Conservation (phyloP, 768 basidiomycete genomes). For the Plicaturopsis crispa region DNA sequence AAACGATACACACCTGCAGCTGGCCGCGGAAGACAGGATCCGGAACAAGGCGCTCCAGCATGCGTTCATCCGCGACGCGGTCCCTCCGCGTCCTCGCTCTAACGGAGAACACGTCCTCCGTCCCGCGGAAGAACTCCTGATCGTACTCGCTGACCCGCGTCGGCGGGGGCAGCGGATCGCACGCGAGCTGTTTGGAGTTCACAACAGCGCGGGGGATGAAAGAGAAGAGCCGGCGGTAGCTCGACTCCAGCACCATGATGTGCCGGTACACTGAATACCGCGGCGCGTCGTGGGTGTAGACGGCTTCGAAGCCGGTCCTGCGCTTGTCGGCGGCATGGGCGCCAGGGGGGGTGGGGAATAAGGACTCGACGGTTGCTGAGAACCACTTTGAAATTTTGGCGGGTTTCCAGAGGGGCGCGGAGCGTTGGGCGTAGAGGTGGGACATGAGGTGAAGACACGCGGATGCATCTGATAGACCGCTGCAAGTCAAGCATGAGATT, state of each 20-base stretch:
- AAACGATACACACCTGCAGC: constrained; percentile 33
- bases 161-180: constrained; percentile 81
- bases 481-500: no score
- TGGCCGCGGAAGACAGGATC: constrained; percentile 51
- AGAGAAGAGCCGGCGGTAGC: constrained; percentile 50
- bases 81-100: constrained; percentile 32
- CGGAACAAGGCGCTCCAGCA: constrained; percentile 49
- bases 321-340: constrained; percentile 27
- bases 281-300: constrained; percentile 33
- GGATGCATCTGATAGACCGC: constrained; percentile 28
- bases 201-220: constrained; percentile 63
- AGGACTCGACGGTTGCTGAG: constrained; percentile 37
- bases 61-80: constrained; percentile 38
- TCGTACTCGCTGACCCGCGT: constrained; percentile 57
- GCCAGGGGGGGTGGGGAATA: constrained; percentile 31
- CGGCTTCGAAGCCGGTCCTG: constrained; percentile 22
- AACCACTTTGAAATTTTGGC: constrained; percentile 62
- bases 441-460: constrained; percentile 71
- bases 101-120: constrained; percentile 41
- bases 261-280: constrained; percentile 65
- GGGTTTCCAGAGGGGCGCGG: constrained; percentile 77
- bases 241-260: constrained; percentile 62
- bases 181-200: constrained; percentile 53
- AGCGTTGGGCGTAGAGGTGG: constrained; percentile 81
- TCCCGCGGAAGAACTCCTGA: constrained; percentile 62